Conservation (phyloP, 2,329 filamentous ascomycete species). For the Kalmusia sp. region DNA sequence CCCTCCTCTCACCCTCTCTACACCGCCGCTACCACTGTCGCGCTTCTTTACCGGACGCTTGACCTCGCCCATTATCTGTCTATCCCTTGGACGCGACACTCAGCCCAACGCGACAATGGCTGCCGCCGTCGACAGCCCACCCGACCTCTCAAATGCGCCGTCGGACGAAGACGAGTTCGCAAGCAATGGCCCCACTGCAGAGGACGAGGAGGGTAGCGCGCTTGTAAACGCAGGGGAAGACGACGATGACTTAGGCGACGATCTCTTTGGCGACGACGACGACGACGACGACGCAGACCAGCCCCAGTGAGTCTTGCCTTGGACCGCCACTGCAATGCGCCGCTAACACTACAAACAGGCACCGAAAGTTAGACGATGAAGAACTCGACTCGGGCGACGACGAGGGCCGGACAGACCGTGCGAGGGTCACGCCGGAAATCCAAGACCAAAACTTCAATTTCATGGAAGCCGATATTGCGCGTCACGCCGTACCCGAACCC, state of each 20-base stretch:
- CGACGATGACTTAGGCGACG: conserved; percentile 56
- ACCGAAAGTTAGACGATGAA: conserved; percentile 65
- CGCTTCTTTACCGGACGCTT: conserved; percentile 21
- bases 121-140: conserved; percentile 29
- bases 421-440: conserved; percentile 51
- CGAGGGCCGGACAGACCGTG: conserved; percentile 68
- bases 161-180: conserved; percentile 44
- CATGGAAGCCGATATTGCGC: conserved; percentile 69
- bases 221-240: conserved; percentile 48
- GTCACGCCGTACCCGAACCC: conserved; percentile 74
- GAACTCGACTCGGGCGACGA: conserved; percentile 70
- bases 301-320: conserved; percentile 33
- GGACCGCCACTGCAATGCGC: conserved; percentile 27
- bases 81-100: not conserved
- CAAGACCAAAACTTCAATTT: conserved; percentile 64
- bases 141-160: conserved; percentile 30
- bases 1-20: not conserved
- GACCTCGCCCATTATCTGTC: not conserved
- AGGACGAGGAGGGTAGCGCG: conserved; percentile 36
- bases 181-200: conserved; percentile 37
- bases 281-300: conserved; percentile 41
- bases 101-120: conserved; percentile 41
- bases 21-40: not conserved
- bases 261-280: conserved; percentile 43
- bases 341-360: conserved; percentile 37